Evolutionary conservation across 2,329 filamentous ascomycete genomes (phyloP), one percentile per base, ranked within the genome.

Genomic region (Diaporthe ampelina): DNA sequence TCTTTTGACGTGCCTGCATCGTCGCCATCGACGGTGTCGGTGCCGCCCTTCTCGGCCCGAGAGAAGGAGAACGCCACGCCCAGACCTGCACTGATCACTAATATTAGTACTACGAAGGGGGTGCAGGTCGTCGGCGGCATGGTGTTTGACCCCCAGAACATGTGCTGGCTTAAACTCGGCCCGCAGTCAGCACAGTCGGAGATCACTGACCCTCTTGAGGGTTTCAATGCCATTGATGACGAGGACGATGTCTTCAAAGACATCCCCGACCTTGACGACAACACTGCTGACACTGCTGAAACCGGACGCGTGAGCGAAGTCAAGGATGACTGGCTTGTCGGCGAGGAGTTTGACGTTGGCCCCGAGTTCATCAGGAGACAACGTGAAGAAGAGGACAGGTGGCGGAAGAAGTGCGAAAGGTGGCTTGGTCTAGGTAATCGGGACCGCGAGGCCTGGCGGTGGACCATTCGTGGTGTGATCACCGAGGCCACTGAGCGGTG

Each of bases 321-420:
- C 76, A 91, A 91, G 74, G 93, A 95, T 79, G 93, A 95, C 80
- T 96, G 94, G 89, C 91, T 94, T 67, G 94, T 98, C 17, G 95
- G 95, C 70, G 97, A 99, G 83, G 97, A 99, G 82, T 99, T 99
- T 79, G 97, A 99, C 81, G 95, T 99, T 73, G 97, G 97, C 0
- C 97, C 96, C 4, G 95, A 97, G 82, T 99, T 98, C 81, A 92
- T 98, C 76, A 90, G 93, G 79, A 89, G 95, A 76, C 96, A 98
- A 81, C 90, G 94, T 75, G 95, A 96, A 80, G 97, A 99, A 84
- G 97, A 99, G 84, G 93, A 94, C 63, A 90, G 94, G 76, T 99
- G 97, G 97, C 90, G 93, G 78, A 92, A 92, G 82, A 96, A 95
- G 84, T 96, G 96, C 78, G 93, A 94, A 81, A 92, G 91, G 79